Conservation (phyloP, 768 basidiomycete species). For the Mycena olivaceomarginata region DNA sequence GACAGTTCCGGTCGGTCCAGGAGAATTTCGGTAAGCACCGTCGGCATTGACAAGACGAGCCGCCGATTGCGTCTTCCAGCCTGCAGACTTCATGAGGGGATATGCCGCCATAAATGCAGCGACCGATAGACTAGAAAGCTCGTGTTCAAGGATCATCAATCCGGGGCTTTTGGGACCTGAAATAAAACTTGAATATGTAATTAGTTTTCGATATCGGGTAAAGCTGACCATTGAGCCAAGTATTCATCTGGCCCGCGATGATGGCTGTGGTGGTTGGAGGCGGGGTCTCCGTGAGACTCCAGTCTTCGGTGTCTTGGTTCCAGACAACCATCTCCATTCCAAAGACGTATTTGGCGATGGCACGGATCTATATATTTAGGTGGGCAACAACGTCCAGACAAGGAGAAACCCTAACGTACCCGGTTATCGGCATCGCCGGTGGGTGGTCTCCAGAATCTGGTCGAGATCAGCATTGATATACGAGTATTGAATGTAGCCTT, state of each 20-base stretch:
- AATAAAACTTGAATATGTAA: background rate
- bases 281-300: slow-evolving; percentile 2
- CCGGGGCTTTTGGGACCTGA: slow-evolving; percentile 1
- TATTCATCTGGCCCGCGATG: slow-evolving; percentile 1
- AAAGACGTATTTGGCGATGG: slow-evolving; percentile 1
- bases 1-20: background rate
- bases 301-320: slow-evolving; percentile 9
- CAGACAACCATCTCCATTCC: slow-evolving; percentile 4
- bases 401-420: background rate
- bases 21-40: slow-evolving; percentile 3
- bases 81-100: slow-evolving; percentile 1
- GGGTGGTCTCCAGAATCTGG: slow-evolving; percentile 2
- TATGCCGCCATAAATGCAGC: background rate
- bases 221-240: background rate
- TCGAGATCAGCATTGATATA: background rate
- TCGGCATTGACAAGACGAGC: background rate
- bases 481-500: background rate
- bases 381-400: slow-evolving; percentile 1
- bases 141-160: background rate
- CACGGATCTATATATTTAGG: background rate
- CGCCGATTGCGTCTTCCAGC: background rate
- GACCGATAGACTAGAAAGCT: background rate
- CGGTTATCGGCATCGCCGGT: slow-evolving; percentile 8
- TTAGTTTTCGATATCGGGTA: background rate
- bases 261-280: background rate